Base-by-base conservation (phyloP, 495 filamentous ascomycete species). In the Trichoderma virens region DNA sequence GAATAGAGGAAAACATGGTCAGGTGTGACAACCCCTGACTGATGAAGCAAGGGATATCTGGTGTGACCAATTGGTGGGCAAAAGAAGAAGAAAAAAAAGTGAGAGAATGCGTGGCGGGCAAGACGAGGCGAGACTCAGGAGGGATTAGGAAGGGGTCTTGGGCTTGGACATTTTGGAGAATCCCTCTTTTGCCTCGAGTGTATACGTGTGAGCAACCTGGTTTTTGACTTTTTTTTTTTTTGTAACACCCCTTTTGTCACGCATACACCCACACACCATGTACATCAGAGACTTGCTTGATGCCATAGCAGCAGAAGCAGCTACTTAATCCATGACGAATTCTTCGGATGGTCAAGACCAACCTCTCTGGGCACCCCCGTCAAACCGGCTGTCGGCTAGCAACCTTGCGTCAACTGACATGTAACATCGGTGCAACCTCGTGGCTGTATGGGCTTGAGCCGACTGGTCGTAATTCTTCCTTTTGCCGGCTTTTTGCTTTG, bases 261-360 rank as follows among this genome's bases (percentile, higher is more conserved):
- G 18, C 41, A 16, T 18, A 45, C 34, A 35, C 34, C 6, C 34
- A 35, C 34, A 35, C 13, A 35, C 34, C 34, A 35, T 56, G 51
- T 56, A 56, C 13, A 56, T 30, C 51, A 56, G 27, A 56, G 51
- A 30, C 51, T 28, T 56, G 51, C 23, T 28, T 28, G 51, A 16
- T 56, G 27, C 51, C 30, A 56, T 30, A 56, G 23, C 25, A 56
- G 51, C 51, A 56, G 51, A 23, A 56, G 51, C 51, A 56, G 51
- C 51, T 56, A 18, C 51, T 56, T 56, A 56, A 56, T 56, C 51
- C 51, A 56, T 30, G 51, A 56, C 51, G 9, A 56, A 56, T 30
- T 56, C 51, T 31, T 56, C 25, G 51, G 51, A 56, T 56, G 27
- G 5, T 56, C 23, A 56, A 56, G 27, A 1, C 51, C 51, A 27